phyloP scores from a whole-genome alignment of 805 yeast species.

The Metschnikowia amazonensis region DNA sequence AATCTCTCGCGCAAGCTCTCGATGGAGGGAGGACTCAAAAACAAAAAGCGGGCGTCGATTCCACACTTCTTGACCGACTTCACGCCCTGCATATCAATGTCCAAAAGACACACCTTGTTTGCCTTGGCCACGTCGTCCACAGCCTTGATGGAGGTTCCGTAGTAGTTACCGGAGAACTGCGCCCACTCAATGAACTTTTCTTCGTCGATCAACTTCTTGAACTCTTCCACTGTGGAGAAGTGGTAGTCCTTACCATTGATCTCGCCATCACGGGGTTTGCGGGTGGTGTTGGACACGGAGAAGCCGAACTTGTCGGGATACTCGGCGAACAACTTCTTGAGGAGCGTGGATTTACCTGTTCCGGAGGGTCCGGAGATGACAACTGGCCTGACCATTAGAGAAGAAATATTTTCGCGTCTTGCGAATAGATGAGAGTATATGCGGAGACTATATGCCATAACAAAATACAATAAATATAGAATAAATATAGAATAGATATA shows the following conservation, averaged over 20 bases:
- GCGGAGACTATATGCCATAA: too few relatives aligned
- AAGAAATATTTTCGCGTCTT: conserved; percentile 2
- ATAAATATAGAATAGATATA: too few relatives aligned
- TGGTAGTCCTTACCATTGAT: conserved; percentile 84
- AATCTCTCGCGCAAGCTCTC: conserved; percentile 74
- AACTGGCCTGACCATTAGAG: conserved; percentile 61
- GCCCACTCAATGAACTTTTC: conserved; percentile 94
- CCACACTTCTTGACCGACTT: conserved; percentile 80
- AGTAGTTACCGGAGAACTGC: conserved; percentile 94
- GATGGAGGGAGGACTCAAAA: conserved; percentile 89
- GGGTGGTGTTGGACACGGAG: conserved; percentile 89
- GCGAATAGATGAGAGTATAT: too few relatives aligned
- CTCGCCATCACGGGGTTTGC: conserved; percentile 91
- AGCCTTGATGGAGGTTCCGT: conserved; percentile 87
- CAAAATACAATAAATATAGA: too few relatives aligned
- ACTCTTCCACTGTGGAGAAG: conserved; percentile 74
- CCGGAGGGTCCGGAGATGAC: conserved; percentile 98
- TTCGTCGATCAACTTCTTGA: conserved; percentile 69
- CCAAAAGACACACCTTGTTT: conserved; percentile 82
- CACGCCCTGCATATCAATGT: conserved; percentile 99
- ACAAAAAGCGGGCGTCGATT: conserved; percentile 79
- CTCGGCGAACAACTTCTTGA: conserved; percentile 86
- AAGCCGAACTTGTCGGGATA: conserved; percentile 89
- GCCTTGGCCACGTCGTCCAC: conserved; percentile 66
- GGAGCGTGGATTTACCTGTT: conserved; percentile 90